phyloP scores from a whole-genome alignment of 768 basidiomycete species.

The Dentipellis fragilis region DNA sequence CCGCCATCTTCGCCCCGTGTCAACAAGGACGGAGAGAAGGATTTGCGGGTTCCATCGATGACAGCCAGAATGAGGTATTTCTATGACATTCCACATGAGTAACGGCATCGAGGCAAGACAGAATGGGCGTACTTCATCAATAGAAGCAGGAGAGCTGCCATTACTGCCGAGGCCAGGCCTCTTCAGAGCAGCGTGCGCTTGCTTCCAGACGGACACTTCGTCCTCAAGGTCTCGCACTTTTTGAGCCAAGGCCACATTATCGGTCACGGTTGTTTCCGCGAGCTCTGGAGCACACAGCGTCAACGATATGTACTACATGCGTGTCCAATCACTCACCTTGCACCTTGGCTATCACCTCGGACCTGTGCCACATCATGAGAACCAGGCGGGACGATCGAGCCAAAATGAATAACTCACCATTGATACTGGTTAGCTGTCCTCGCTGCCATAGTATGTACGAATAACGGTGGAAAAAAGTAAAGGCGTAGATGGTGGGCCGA shows the following conservation, averaged over 20 bases:
- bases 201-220: conserved; percentile 62
- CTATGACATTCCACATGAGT: background rate
- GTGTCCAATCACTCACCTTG: background rate
- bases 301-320: background rate
- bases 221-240: conserved; percentile 59
- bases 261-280: conserved; percentile 51
- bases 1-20: background rate
- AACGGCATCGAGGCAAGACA: background rate
- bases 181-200: conserved; percentile 42
- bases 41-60: background rate
- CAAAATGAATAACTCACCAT: background rate
- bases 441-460: background rate
- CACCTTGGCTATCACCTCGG: background rate
- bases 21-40: background rate
- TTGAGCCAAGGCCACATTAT: conserved; percentile 53
- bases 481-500: background rate
- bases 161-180: no score
- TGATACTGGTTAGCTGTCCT: background rate
- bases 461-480: background rate
- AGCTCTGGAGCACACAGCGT: conserved; percentile 33
- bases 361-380: background rate
- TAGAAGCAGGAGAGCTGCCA: no score
- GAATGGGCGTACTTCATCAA: background rate
- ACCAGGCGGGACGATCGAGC: background rate
- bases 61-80: background rate